Conservation (phyloP, 2,329 filamentous ascomycete genomes). For the Onygenales sp. region DNA sequence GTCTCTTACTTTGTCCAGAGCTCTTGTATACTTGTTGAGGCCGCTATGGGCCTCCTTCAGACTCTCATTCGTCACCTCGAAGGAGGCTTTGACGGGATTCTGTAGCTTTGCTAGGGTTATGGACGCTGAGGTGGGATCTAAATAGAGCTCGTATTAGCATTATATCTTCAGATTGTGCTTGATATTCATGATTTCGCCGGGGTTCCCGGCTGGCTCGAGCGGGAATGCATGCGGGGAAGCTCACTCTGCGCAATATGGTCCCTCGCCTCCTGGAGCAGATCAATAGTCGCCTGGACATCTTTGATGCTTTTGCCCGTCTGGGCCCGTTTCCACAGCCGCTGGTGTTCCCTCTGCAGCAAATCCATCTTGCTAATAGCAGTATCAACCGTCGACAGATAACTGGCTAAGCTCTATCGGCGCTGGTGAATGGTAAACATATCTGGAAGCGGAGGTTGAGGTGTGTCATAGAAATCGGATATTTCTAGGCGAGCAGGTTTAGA, state of each 20-base stretch:
- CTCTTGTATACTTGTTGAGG: conserved; percentile 74
- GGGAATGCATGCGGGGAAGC: background rate
- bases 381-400: conserved; percentile 22
- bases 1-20: conserved; percentile 62
- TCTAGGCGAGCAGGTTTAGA: background rate
- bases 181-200: too few species aligned
- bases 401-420: conserved; percentile 7
- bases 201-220: too few species aligned
- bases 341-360: conserved; percentile 62
- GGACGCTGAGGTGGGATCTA: conserved; percentile 61
- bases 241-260: conserved; percentile 62
- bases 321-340: conserved; percentile 58
- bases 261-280: conserved; percentile 63
- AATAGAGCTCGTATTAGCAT: conserved; percentile 13
- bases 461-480: background rate
- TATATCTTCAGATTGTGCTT: background rate
- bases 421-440: background rate
- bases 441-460: background rate
- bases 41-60: conserved; percentile 75
- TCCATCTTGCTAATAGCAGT: conserved; percentile 41
- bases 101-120: conserved; percentile 75
- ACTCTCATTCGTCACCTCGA: conserved; percentile 71
- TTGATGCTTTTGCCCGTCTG: conserved; percentile 62
- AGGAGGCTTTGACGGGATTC: conserved; percentile 69
- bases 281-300: conserved; percentile 76